Evolutionary conservation across 306 rosid genomes (phyloP).

Genomic region (Psophocarpus tetragonolobus): DNA sequence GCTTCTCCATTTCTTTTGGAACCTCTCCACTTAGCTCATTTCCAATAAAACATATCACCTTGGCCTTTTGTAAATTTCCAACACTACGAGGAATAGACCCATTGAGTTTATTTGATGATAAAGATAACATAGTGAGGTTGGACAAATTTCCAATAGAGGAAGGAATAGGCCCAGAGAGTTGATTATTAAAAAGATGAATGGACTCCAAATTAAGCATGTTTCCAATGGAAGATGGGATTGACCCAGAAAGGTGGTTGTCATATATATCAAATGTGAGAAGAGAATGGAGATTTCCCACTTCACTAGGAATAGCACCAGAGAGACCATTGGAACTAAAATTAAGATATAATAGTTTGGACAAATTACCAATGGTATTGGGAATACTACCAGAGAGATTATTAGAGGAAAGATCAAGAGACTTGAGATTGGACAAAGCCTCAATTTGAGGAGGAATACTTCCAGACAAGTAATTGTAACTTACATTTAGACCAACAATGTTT

Average conservation of each 20-base stretch:
- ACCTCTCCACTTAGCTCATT: not conserved
- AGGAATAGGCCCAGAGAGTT: not conserved
- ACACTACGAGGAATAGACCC: not conserved
- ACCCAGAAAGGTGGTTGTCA: not conserved
- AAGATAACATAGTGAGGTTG: not conserved
- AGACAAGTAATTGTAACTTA: not conserved
- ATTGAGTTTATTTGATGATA: not conserved
- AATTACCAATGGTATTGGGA: not conserved
- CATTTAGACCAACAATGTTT: not conserved
- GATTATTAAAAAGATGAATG: not conserved
- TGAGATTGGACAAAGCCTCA: not conserved
- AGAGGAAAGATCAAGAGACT: not conserved
- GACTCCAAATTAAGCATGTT: not conserved
- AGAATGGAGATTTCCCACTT: constrained; percentile 5
- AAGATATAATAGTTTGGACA: not conserved
- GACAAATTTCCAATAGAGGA: not conserved
- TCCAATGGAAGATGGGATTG: not conserved
- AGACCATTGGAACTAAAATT: not conserved
- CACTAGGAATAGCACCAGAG: not conserved
- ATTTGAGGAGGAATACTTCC: constrained; percentile 28
- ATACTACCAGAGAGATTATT: not conserved
- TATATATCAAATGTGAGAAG: not conserved
- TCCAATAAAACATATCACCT: not conserved
- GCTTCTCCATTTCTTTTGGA: not conserved
- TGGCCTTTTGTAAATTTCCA: not conserved